Percentiles rank a stretch among this genome's conserved stretches.
phyloP scores from a whole-genome alignment of 2,329 filamentous ascomycete genomes.

The Colletotrichum sp. region DNA sequence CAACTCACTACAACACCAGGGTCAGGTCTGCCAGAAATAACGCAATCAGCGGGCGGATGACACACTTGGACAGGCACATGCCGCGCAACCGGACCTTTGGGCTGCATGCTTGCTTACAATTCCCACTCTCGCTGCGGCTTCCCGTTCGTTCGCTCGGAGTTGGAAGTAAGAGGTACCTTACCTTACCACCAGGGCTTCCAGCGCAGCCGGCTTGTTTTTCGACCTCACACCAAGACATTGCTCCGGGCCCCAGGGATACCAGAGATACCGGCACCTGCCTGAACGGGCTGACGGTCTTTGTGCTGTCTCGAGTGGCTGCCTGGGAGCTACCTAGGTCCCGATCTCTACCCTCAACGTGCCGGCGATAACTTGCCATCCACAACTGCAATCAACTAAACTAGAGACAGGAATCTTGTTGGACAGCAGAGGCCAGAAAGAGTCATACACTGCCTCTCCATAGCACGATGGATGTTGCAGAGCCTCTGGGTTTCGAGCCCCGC shows the following conservation, averaged over 20 bases:
- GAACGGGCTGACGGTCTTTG: neutral
- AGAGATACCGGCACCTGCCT: neutral
- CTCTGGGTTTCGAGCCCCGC: slow-evolving; percentile 5
- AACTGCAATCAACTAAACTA: neutral
- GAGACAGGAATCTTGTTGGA: neutral
- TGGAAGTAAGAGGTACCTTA: neutral
- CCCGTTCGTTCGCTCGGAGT: neutral
- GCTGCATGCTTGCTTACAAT: neutral
- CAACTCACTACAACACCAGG: neutral
- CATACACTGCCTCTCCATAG: neutral
- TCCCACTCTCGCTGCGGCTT: neutral
- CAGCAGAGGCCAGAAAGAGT: neutral
- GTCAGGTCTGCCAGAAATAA: slow-evolving; percentile 1
- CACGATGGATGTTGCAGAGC: neutral
- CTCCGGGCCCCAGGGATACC: neutral
- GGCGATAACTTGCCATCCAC: neutral
- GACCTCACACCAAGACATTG: neutral
- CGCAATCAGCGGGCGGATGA: slow-evolving; percentile 12
- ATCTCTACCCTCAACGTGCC: neutral
- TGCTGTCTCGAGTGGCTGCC: neutral
- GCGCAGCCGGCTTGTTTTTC: neutral
- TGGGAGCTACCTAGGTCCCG: neutral
- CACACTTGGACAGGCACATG: neutral
- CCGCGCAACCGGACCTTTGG: neutral
- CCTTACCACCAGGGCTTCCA: neutral